Base-by-base conservation (phyloP, 768 basidiomycete genomes). In the Lactarius trivialis region DNA sequence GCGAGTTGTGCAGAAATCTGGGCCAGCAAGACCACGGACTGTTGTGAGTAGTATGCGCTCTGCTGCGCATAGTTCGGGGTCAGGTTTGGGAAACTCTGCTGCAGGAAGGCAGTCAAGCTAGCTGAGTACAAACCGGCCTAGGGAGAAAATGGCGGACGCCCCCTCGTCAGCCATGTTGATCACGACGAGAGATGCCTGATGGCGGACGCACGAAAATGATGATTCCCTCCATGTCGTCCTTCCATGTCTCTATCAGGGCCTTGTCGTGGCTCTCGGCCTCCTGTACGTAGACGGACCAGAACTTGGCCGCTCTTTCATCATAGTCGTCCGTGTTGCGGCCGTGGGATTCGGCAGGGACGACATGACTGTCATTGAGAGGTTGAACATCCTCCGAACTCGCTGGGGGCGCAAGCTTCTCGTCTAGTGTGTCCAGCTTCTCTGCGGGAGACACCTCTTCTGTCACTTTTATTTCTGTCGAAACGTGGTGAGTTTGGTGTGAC, bases 221-320 rank as follows among this genome's bases (percentile, higher is more conserved):
- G 48, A 76, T 74, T 21, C 72, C 70, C 61, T 78, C 76, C 77
- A 78, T 76, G 48, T 75, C 75, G 14, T 71, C 72, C 60, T 76
- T 77, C 76, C 76, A 77, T 52, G 73, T 71, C 62, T 73, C 69
- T 3, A 71, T 73, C 50, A 75, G 67, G 24, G 67, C 65, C 55
- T 60, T 68, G 61, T 76, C 73, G 41, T 73, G 65, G 58, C 71
- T 73, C 58, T 74, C 73, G 1, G 75, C 74, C 53, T 73, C 70
- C 15, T 71, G 68, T 50, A 76, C 63, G 64, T 76, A 78, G 3
- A 74, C 67, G 7, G 73, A 73, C 77, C 76, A 77, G 32, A 78
- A 69, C 34, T 71, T 72, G 33, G 72, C 70, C 4, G 76, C 75
- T 21, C 75, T 74, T 52, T 76, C 75, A 65, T 74, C 73, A 56